Evolutionary conservation across 2,329 filamentous ascomycete genomes (phyloP).

Genomic region (Aspergillus sp.): DNA sequence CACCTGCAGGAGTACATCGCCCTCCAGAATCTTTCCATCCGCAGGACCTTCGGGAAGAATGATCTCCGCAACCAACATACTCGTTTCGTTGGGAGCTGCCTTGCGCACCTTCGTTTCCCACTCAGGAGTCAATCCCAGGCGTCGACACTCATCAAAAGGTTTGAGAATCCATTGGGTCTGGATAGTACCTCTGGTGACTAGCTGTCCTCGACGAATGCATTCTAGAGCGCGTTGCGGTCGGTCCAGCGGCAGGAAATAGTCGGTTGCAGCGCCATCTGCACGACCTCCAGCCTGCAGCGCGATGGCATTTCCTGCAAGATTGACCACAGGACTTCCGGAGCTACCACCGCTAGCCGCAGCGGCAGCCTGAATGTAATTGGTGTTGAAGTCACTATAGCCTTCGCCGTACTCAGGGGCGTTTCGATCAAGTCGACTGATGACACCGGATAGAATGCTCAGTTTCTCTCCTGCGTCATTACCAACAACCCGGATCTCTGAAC

Average conservation of each 20-base stretch:
- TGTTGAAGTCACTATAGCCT: constrained; percentile 96
- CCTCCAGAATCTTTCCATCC: constrained; percentile 83
- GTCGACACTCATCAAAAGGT: constrained; percentile 93
- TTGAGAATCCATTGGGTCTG: constrained; percentile 97
- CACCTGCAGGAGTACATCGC: constrained; percentile 88
- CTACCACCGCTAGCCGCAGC: constrained; percentile 95
- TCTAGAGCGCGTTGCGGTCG: constrained; percentile 82
- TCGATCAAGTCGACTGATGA: constrained; percentile 91
- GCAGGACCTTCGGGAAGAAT: constrained; percentile 88
- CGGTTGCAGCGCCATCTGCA: constrained; percentile 91
- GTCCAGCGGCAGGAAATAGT: constrained; percentile 95
- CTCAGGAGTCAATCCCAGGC: constrained; percentile 77
- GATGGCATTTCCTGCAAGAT: constrained; percentile 87
- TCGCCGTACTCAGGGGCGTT: constrained; percentile 98
- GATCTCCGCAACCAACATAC: constrained; percentile 95
- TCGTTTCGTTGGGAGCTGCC: constrained; percentile 86
- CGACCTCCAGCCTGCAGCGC: constrained; percentile 92
- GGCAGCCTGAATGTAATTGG: constrained; percentile 95
- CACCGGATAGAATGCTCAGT: constrained; percentile 93
- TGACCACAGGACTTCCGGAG: constrained; percentile 97
- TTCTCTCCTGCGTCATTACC: constrained; percentile 99
- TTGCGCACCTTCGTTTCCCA: constrained; percentile 85
- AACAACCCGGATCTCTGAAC: constrained; percentile 92
- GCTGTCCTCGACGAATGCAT: constrained; percentile 74
- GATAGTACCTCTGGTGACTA: constrained; percentile 88